Conservation (phyloP, 2,329 filamentous ascomycete genomes). For the Sporothrix brasiliensis region DNA sequence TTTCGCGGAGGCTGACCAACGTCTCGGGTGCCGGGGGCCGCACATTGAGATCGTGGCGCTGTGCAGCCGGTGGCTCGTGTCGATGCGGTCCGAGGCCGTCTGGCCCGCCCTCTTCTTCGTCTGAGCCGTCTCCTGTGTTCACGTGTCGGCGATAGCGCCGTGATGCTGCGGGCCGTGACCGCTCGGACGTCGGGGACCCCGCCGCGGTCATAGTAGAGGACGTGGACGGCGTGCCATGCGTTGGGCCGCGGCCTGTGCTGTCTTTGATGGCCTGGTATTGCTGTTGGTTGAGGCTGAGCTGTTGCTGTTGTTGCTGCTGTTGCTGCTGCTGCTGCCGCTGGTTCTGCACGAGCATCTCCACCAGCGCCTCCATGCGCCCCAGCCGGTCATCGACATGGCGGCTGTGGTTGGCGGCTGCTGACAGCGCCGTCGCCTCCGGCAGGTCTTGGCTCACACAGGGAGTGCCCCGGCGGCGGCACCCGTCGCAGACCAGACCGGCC, state of each 20-base stretch:
- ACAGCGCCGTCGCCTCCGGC: slow-evolving; percentile 40
- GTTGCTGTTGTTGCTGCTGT: slow-evolving; percentile 1
- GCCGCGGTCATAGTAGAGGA: neutral
- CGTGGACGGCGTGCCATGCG: neutral
- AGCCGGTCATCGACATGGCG: slow-evolving; percentile 41
- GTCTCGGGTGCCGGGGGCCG: neutral
- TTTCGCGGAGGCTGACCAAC: neutral
- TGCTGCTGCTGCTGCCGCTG: slow-evolving; percentile 15
- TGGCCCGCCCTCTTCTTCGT: neutral
- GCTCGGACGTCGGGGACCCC: neutral
- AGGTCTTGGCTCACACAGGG: slow-evolving; percentile 54
- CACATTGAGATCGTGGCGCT: neutral
- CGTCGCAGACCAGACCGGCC: slow-evolving; percentile 46
- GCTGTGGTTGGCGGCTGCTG: slow-evolving; percentile 27
- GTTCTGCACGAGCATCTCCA: slow-evolving; percentile 35
- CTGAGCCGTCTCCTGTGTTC: neutral
- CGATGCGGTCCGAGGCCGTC: neutral
- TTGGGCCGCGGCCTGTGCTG: slow-evolving; percentile 11
- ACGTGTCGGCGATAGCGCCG: neutral
- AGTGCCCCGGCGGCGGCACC: slow-evolving; percentile 50
- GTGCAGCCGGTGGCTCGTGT: neutral
- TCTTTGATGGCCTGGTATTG: slow-evolving; percentile 10
- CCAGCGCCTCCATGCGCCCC: slow-evolving; percentile 44
- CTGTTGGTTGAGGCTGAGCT: neutral
- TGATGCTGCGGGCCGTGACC: neutral